Evolutionary conservation across 441 rosid species (phyloP).

Genomic region (Mallotus repandus): DNA sequence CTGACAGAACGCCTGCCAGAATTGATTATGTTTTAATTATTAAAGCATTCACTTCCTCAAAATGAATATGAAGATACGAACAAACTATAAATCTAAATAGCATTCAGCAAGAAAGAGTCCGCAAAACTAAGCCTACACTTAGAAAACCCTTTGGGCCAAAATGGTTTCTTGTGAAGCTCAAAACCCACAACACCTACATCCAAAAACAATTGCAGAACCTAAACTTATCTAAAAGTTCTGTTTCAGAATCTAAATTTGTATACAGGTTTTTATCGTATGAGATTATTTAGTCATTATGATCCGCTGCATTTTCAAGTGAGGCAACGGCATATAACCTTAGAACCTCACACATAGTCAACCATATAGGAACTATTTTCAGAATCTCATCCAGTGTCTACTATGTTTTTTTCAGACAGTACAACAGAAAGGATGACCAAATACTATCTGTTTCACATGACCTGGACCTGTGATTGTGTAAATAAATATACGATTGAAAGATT

Average conservation of each 20-base stretch:
- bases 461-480: background rate
- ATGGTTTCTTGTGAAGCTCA: background rate
- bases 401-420: background rate
- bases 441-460: background rate
- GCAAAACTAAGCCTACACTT: background rate
- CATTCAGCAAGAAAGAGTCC: background rate
- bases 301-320: background rate
- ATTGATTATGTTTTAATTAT: background rate
- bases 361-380: background rate
- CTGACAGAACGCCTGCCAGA: background rate
- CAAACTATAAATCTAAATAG: no score
- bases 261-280: background rate
- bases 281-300: background rate
- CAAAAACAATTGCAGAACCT: background rate
- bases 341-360: background rate
- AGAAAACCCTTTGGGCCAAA: background rate
- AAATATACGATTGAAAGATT: background rate
- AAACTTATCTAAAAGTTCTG: background rate
- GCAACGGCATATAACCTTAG: background rate
- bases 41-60: no score
- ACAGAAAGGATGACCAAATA: background rate
- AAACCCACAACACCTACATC: background rate
- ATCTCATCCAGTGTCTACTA: conserved; percentile 1
- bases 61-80: background rate
- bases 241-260: background rate